phyloP scores from a whole-genome alignment of 2,329 filamentous ascomycete genomes.

The Penicillium frequentans region DNA sequence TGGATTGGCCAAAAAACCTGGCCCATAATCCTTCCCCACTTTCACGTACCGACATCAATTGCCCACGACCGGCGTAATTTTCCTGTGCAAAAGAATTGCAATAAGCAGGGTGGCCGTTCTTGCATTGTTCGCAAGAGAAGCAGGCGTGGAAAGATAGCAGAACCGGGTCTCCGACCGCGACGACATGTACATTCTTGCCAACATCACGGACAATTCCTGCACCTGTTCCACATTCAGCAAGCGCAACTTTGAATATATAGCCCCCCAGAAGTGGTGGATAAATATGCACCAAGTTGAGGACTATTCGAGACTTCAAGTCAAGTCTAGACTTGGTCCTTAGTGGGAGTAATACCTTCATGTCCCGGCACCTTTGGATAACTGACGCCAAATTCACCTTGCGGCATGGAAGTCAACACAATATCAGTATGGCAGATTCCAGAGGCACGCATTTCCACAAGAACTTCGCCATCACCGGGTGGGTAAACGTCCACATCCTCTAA shows the following conservation, averaged over 20 bases:
- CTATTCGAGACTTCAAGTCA: not conserved
- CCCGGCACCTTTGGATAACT: not conserved
- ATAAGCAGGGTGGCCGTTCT: not conserved
- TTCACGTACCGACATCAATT: not conserved
- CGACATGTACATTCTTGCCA: not conserved
- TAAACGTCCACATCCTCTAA: too few relatives aligned
- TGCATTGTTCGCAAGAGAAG: not conserved
- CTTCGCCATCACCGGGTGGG: not conserved
- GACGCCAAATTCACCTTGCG: not conserved
- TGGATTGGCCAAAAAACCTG: not conserved
- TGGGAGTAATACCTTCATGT: not conserved
- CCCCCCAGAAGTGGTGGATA: too few relatives aligned
- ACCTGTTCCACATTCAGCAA: not conserved
- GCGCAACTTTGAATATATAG: too few relatives aligned
- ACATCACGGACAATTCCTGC: not conserved
- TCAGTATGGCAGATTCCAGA: not conserved
- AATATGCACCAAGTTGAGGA: too few relatives aligned
- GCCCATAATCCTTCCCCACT: not conserved
- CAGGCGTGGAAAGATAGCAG: not conserved
- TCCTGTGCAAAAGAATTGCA: not conserved
- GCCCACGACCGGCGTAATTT: too few relatives aligned
- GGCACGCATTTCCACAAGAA: not conserved
- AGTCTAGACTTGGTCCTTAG: not conserved
- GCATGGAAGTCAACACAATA: not conserved
- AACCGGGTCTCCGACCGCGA: not conserved